Evolutionary conservation across 164 flowering plant species (phyloP).

Genomic region (Chimonanthus praecox): DNA sequence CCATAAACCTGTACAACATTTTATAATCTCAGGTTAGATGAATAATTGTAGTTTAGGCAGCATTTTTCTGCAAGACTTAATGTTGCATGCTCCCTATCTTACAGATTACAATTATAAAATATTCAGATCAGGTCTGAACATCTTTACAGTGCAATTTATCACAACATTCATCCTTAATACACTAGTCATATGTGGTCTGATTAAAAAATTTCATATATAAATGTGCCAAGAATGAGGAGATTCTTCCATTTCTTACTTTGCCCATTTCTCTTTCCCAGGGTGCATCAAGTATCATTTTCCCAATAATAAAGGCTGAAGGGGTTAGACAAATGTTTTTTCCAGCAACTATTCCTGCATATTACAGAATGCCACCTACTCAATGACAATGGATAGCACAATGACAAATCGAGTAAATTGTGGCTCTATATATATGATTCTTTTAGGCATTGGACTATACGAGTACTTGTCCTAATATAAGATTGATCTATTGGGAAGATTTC

Average conservation of each 20-base stretch:
- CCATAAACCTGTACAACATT: no score
- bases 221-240: background rate
- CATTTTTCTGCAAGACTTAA: no score
- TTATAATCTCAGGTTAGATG: no score
- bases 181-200: background rate
- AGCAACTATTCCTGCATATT: slow-evolving; percentile 54
- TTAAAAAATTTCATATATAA: no score
- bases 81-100: no score
- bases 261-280: slow-evolving; percentile 31
- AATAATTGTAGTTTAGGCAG: no score
- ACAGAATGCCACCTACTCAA: slow-evolving; percentile 38
- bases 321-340: slow-evolving; percentile 82
- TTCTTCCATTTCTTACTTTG: background rate
- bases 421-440: background rate
- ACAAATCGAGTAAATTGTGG: background rate
- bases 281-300: slow-evolving; percentile 68
- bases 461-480: background rate
- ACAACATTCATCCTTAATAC: no score
- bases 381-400: background rate
- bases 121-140: no score
- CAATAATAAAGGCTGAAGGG: slow-evolving; percentile 76
- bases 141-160: no score
- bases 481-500: background rate
- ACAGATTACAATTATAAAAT: no score
- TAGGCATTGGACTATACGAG: background rate